These are phyloP conservation scores for Russula olivacea DNA, from an alignment of 768 basidiomycete genomes.

Conservation along the genomic window DNA sequence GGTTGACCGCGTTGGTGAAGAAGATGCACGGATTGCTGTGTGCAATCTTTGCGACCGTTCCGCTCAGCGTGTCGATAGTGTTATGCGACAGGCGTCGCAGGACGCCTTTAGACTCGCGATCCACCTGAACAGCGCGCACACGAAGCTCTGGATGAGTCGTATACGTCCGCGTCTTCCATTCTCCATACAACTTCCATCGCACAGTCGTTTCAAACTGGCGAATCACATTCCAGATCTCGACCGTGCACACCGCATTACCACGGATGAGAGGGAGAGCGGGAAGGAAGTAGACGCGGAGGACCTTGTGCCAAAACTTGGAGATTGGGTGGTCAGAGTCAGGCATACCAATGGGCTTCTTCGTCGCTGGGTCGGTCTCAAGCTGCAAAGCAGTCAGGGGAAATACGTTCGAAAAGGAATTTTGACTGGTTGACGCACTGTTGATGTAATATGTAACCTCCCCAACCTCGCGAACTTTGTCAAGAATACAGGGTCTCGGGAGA, in stretches of 20 bases:
- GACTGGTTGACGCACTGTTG: constrained; percentile 40
- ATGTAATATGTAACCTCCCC: constrained; percentile 57
- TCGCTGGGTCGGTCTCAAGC: constrained; percentile 50
- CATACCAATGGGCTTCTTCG: constrained; percentile 52
- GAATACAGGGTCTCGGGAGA: constrained; percentile 71
- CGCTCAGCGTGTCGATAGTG: constrained; percentile 77
- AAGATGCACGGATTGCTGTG: constrained; percentile 93
- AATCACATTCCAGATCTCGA: constrained; percentile 90
- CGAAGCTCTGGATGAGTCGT: constrained; percentile 72
- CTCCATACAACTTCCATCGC: constrained; percentile 91
- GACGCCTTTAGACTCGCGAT: constrained; percentile 83
- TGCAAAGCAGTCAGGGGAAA: constrained; percentile 26
- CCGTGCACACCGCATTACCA: constrained; percentile 82
- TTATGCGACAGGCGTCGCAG: constrained; percentile 81
- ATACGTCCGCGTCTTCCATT: constrained; percentile 79
- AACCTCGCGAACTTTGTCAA: constrained; percentile 76
- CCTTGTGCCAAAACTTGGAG: constrained; percentile 77
- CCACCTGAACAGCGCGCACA: constrained; percentile 75
- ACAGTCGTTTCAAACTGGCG: constrained; percentile 67
- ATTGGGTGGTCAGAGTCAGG: constrained; percentile 54
- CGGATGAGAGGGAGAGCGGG: constrained; percentile 82
- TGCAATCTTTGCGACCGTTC: constrained; percentile 85
- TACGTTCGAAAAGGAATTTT: not conserved
- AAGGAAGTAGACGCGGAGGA: constrained; percentile 73
- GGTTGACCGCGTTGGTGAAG: constrained; percentile 83